A percentile compares a stretch with the other conserved stretches of the same genome.
phyloP scores from a whole-genome alignment of 2,329 filamentous ascomycete species.

The Aspergillus uvarum region DNA sequence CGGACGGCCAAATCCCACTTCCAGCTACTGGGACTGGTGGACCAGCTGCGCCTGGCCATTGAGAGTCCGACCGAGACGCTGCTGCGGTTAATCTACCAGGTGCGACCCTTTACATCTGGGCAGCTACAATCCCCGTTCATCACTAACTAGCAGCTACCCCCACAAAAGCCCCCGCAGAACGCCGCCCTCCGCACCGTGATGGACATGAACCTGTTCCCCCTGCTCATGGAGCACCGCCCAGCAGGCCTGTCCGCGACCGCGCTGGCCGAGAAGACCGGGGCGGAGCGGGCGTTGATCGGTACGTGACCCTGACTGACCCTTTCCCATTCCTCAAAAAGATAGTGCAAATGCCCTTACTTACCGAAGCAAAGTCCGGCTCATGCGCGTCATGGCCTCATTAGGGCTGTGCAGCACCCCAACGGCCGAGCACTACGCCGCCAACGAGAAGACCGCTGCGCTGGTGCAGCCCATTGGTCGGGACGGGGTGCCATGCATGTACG shows the following conservation, averaged over 20 bases:
- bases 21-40: slow-evolving; percentile 29
- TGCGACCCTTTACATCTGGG: slow-evolving; percentile 8
- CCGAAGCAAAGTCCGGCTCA: slow-evolving; percentile 26
- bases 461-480: slow-evolving; percentile 31
- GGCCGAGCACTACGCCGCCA: slow-evolving; percentile 26
- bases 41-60: slow-evolving; percentile 28
- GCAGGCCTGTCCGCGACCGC: slow-evolving; percentile 27
- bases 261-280: slow-evolving; percentile 29
- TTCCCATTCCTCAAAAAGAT: too few species aligned
- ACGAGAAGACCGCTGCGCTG: slow-evolving; percentile 28
- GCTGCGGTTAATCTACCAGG: slow-evolving; percentile 35
- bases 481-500: slow-evolving; percentile 33
- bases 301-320: too few species aligned
- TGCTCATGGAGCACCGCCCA: slow-evolving; percentile 24
- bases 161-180: slow-evolving; percentile 35
- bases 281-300: slow-evolving; percentile 34
- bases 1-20: slow-evolving; percentile 26
- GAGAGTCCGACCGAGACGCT: slow-evolving; percentile 36
- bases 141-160: not conserved
- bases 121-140: not conserved
- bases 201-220: slow-evolving; percentile 31
- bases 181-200: slow-evolving; percentile 33
- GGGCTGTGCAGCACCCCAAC: slow-evolving; percentile 25
- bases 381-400: slow-evolving; percentile 32
- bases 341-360: too few species aligned